phyloP scores from a whole-genome alignment of 2,329 filamentous ascomycete species.

The Monilinia vaccinii-corymbosi region DNA sequence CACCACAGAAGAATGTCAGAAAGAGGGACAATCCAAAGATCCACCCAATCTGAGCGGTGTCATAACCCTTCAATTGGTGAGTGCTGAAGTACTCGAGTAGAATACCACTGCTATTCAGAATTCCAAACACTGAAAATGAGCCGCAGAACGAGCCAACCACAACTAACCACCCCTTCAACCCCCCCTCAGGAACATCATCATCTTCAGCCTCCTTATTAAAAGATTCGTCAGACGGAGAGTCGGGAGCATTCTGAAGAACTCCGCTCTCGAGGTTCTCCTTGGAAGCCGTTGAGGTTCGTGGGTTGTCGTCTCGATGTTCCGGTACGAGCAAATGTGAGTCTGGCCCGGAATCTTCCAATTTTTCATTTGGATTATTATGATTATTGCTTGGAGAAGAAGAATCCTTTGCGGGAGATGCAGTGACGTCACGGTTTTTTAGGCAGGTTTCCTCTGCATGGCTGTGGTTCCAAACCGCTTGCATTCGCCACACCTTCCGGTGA shows the following conservation, averaged over 20 bases:
- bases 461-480: slow-evolving; percentile 3
- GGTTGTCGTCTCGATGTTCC: not conserved
- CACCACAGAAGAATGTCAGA: slow-evolving; percentile 58
- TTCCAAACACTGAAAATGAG: slow-evolving; percentile 51
- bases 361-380: not conserved
- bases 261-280: slow-evolving; percentile 11
- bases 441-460: slow-evolving; percentile 10
- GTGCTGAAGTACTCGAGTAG: slow-evolving; percentile 50
- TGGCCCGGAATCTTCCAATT: not conserved
- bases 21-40: slow-evolving; percentile 56
- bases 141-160: slow-evolving; percentile 57
- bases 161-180: slow-evolving; percentile 53
- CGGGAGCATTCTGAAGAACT: slow-evolving; percentile 3
- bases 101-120: slow-evolving; percentile 44
- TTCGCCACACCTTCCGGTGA: slow-evolving; percentile 8
- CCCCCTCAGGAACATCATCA: slow-evolving; percentile 55
- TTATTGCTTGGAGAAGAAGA: no score
- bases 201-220: slow-evolving; percentile 20
- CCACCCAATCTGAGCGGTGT: slow-evolving; percentile 47
- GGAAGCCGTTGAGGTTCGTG: not conserved
- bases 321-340: not conserved
- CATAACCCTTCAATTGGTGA: slow-evolving; percentile 50
- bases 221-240: slow-evolving; percentile 12
- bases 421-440: slow-evolving; percentile 10
- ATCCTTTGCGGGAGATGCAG: not conserved